phyloP scores from a whole-genome alignment of 441 rosid species.

The Populus tomentosa region DNA sequence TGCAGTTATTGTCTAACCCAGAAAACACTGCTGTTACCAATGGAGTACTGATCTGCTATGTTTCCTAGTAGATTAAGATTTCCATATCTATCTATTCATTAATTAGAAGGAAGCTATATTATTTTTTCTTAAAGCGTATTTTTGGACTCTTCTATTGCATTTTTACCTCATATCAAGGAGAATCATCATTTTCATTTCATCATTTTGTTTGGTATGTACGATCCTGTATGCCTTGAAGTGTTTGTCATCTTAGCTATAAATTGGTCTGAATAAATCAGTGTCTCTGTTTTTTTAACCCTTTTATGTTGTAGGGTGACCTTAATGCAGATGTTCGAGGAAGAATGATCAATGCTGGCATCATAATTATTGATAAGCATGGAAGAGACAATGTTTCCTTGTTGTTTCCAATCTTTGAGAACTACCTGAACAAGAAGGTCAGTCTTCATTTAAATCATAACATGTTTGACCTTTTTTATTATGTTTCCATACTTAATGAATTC shows the following conservation, averaged over 20 bases:
- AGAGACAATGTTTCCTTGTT: background rate
- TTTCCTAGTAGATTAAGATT: background rate
- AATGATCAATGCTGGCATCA: constrained; percentile 56
- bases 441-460: too few species aligned
- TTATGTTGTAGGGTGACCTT: too few species aligned
- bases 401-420: too few species aligned
- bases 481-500: background rate
- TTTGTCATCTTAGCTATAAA: background rate
- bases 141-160: background rate
- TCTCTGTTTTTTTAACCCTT: too few species aligned
- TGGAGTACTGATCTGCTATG: background rate
- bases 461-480: background rate
- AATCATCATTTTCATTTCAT: background rate
- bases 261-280: too few species aligned
- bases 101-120: background rate
- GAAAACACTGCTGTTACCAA: constrained; percentile 45
- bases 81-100: background rate
- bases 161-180: background rate
- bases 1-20: constrained; percentile 9
- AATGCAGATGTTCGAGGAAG: too few species aligned
- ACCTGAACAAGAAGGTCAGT: too few species aligned
- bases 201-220: background rate
- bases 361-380: constrained; percentile 96
- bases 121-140: background rate
- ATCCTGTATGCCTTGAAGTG: background rate